A percentile compares a stretch with the other conserved stretches of the same genome.
Conservation (phyloP, 202 grass and related monocot genomes). For the Hordeum pubiflorum region DNA sequence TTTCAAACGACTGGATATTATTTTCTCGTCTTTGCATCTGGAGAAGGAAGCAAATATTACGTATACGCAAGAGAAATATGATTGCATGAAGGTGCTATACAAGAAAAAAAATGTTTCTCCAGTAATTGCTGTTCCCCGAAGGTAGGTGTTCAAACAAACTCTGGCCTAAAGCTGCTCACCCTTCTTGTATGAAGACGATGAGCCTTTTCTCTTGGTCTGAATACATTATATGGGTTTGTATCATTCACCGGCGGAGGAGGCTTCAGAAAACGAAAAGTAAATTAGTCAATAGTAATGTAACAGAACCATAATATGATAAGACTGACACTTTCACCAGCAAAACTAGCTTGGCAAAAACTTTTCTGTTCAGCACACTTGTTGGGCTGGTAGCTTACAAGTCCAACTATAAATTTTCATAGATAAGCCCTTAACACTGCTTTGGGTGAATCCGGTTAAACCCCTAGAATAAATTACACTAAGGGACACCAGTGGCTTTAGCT, state of each 20-base stretch:
- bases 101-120: background rate
- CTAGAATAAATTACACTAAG: background rate
- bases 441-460: background rate
- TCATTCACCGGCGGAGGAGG: constrained; percentile 93
- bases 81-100: background rate
- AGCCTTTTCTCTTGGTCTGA: constrained; percentile 95
- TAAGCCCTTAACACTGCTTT: background rate
- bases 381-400: background rate
- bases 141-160: constrained; percentile 12
- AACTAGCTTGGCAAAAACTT: background rate
- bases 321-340: background rate
- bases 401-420: background rate
- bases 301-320: background rate
- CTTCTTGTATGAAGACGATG: constrained; percentile 95
- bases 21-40: constrained; percentile 99
- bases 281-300: constrained; percentile 22
- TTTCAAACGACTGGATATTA: constrained; percentile 94
- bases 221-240: constrained; percentile 98
- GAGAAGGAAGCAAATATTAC: constrained; percentile 30
- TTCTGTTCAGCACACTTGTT: background rate
- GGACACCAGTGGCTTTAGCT: background rate
- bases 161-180: constrained; percentile 42
- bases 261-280: constrained; percentile 44
- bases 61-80: constrained; percentile 18
- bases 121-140: background rate